Evolutionary conservation across 148 eudicot genomes (phyloP).

Genomic region (Pharnaceum exiguum): DNA sequence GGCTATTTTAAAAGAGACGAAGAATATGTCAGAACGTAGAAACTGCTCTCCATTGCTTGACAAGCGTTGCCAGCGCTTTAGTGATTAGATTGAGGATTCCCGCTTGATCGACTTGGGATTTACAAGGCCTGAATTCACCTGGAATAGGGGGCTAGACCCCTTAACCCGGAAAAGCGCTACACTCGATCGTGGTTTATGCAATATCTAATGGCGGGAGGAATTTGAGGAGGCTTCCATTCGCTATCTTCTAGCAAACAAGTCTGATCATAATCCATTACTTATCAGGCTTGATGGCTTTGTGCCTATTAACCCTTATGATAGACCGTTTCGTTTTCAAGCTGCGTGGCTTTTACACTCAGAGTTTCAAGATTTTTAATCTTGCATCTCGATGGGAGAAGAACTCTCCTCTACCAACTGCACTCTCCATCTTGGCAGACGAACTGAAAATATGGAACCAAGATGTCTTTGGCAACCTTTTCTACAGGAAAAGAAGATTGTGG

Average conservation of each 20-base stretch:
- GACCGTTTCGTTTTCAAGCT: background rate
- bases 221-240: background rate
- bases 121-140: background rate
- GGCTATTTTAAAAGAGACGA: background rate
- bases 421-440: background rate
- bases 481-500: background rate
- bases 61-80: background rate
- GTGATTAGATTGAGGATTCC: background rate
- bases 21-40: background rate
- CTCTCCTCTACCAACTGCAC: background rate
- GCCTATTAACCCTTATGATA: background rate
- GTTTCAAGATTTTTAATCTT: background rate
- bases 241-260: background rate
- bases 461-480: background rate
- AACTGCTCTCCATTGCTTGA: background rate
- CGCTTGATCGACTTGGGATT: background rate
- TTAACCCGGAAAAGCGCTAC: background rate
- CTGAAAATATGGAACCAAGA: background rate
- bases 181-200: background rate
- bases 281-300: background rate
- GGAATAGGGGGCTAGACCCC: background rate
- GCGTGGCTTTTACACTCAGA: background rate
- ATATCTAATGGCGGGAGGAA: background rate
- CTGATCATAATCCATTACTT: background rate
- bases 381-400: background rate